These are phyloP conservation scores for Wickerhamomyces strasburgensis DNA, from an alignment of 805 yeast genomes.

Conservation along the genomic window DNA sequence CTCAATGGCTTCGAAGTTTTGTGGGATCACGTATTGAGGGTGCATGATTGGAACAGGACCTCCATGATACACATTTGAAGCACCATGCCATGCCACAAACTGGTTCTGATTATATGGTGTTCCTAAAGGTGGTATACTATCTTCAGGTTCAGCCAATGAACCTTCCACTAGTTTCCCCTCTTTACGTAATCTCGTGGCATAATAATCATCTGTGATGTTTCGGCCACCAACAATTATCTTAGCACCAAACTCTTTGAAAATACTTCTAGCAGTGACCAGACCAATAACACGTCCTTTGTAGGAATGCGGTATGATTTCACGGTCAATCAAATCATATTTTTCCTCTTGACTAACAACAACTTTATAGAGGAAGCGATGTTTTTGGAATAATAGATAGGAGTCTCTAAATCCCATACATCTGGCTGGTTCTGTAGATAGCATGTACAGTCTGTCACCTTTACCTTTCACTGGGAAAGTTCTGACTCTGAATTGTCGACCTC, in stretches of 20 bases:
- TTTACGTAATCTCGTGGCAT: slow-evolving; percentile 49
- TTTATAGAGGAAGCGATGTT: slow-evolving; percentile 72
- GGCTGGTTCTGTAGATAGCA: slow-evolving; percentile 96
- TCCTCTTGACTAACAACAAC: slow-evolving; percentile 70
- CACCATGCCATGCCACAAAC: slow-evolving; percentile 51
- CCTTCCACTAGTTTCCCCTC: slow-evolving; percentile 67
- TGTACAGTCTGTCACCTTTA: slow-evolving; percentile 67
- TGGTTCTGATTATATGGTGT: slow-evolving; percentile 42
- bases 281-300: slow-evolving; percentile 89
- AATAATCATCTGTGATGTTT: slow-evolving; percentile 82
- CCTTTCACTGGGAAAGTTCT: slow-evolving; percentile 55
- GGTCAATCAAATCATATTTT: slow-evolving; percentile 74
- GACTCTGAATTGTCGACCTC: slow-evolving; percentile 70
- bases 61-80: slow-evolving; percentile 36
- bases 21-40: slow-evolving; percentile 11
- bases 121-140: slow-evolving; percentile 38
- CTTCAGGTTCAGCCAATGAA: slow-evolving; percentile 65
- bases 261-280: slow-evolving; percentile 83
- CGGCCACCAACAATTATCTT: slow-evolving; percentile 74
- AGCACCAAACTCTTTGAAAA: slow-evolving; percentile 90
- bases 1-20: slow-evolving; percentile 18
- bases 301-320: slow-evolving; percentile 80
- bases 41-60: slow-evolving; percentile 6
- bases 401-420: slow-evolving; percentile 92
- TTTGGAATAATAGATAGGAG: slow-evolving; percentile 82